Evolutionary conservation across 345 rosid genomes (phyloP).

Genomic region (Salix suchowensis): DNA sequence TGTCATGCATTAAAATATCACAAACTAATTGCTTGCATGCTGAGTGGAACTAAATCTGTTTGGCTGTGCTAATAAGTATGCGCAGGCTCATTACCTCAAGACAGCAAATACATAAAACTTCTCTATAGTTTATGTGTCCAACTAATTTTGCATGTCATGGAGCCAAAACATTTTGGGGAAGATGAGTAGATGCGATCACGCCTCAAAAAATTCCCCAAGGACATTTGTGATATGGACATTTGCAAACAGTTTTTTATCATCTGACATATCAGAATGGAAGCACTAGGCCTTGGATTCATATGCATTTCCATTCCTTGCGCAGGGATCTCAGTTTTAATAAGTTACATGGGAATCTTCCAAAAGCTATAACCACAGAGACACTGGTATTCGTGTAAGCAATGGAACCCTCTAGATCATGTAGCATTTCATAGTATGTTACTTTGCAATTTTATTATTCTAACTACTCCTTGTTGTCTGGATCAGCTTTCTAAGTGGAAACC

Average conservation of each 20-base stretch:
- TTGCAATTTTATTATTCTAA: not conserved
- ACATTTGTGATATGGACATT: not conserved
- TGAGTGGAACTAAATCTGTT: not conserved
- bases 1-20: not conserved
- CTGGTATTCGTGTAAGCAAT: slow-evolving; percentile 43
- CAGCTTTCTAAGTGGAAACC: slow-evolving; percentile 51
- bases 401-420: not conserved
- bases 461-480: slow-evolving; percentile 8
- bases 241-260: not conserved
- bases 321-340: slow-evolving; percentile 71
- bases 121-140: not conserved
- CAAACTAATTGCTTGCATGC: not conserved
- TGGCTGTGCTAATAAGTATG: not conserved
- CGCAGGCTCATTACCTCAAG: not conserved
- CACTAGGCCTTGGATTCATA: not conserved
- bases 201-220: not conserved
- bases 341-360: slow-evolving; percentile 44
- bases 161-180: not conserved
- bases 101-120: not conserved
- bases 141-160: not conserved
- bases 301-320: not conserved
- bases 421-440: not conserved
- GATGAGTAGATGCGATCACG: not conserved
- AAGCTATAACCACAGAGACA: slow-evolving; percentile 25
- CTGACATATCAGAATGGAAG: not conserved